Evolutionary conservation across 2,329 filamentous ascomycete species (phyloP), one percentile per base, ranked within the genome.

Genomic region (Fusarium sp.): DNA sequence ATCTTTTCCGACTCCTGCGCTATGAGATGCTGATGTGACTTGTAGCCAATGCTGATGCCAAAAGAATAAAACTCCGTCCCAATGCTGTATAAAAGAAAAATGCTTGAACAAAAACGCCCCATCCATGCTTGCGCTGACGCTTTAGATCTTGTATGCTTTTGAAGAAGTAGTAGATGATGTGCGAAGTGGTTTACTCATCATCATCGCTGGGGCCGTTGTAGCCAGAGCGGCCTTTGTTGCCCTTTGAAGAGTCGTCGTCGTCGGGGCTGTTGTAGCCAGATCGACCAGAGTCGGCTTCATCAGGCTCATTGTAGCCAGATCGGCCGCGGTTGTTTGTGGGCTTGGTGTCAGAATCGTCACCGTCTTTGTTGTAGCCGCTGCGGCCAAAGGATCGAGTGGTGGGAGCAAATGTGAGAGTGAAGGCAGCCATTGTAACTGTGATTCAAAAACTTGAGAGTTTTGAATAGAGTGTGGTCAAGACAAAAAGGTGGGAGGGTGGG

Each of bases 261-360:
- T 67, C 72, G 43, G 67, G 65, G 57, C 69, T 71, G 65, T 79
- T 78, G 71, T 79, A 78, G 51, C 77, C 76, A 46, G 72, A 74
- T 65, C 78, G 77, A 67, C 78, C 78, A 46, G 73, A 72, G 69
- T 76, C 71, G 66, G 65, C 71, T 54, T 58, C 65, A 56, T 71
- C 70, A 62, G 74, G 74, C 58, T 74, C 72, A 70, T 79, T 79
- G 75, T 80, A 80, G 61, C 78, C 77, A 50, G 74, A 78, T 70
- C 73, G 78, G 67, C 77, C 76, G n/a, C 62, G 53, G 47, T 70
- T 71, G 75, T 76, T 73, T 32, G 43, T 56, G 69, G 73, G 70
- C 68, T 74, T 70, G 55, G 71, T 63, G 57, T 66, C 61, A n/a
- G 63, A 65, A 33, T 69, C 63, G 72, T 69, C 68, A 35, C 62